Evolutionary conservation across 208 protist genomes (phyloP), one percentile per base, ranked within the genome.

Genomic region (Acanthamoeba royreba): DNA sequence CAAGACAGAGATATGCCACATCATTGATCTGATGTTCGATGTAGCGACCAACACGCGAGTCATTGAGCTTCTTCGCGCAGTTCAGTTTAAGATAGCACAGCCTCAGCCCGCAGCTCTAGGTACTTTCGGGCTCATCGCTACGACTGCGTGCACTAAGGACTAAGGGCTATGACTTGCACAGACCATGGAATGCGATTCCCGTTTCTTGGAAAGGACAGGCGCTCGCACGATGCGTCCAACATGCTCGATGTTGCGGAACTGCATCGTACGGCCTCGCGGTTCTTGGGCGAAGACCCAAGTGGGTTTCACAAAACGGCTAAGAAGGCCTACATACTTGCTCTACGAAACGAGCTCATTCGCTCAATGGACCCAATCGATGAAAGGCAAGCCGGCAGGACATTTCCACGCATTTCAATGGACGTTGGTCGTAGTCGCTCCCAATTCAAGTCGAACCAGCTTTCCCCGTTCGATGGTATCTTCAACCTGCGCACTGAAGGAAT

Each of bases 21-120:
- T 92, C 19, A 7, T 92, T 8, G 43, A 92, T 35, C 87, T 92
- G 28, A 92, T 92, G 87, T 92, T 77, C 25, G 87, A 92, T 43
- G 43, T 92, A 19, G 87, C 87, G 4, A 19, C 43, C 87, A 92
- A 92, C 58, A 92, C 87, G 46, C 40, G 58, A 22, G 40, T 92
- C 2, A 25, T 89, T 22, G 49, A 89, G 46, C 53, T 89, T 9
- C 81, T 89, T 45, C 46, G 53, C 0, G 33, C 46, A 31, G 53
- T 66, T 11, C 81, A 89, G 81, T 8, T 35, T 35, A 89, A 61
- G 35, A 40, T 89, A 9, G 47, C 13, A 11, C 7, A 5, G 19
- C n/a, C 58, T 28, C 19, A 69, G n/a, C 55, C 55, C 22, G 19
- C 19, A 31, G 55, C 19, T 28, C 55, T 35, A 7, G 55, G 55